phyloP scores from a whole-genome alignment of 148 eudicot species.

The Cornus controversa region DNA sequence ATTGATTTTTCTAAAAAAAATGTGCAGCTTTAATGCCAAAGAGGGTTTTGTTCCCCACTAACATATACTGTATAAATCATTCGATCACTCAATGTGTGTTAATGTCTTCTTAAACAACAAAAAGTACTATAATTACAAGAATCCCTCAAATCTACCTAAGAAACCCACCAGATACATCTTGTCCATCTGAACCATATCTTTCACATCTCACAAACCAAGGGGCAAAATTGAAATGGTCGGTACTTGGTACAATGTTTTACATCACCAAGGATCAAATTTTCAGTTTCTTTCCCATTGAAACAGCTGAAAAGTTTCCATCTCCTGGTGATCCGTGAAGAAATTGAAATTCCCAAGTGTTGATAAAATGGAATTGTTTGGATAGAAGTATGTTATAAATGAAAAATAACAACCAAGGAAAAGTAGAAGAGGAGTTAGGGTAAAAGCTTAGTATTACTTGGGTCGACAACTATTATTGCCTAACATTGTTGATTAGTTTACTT shows the following conservation, averaged over 20 bases:
- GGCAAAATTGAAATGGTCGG: too few relatives aligned
- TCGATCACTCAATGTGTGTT: neutral
- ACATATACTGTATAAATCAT: neutral
- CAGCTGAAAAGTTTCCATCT: too few relatives aligned
- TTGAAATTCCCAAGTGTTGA: too few relatives aligned
- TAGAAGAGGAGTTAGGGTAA: neutral
- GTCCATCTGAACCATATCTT: neutral
- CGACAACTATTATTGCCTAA: neutral
- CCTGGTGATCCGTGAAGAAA: too few relatives aligned
- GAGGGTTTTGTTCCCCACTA: neutral
- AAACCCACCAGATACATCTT: neutral
- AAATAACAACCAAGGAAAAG: neutral
- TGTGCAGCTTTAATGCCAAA: neutral
- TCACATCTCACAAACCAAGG: too few relatives aligned
- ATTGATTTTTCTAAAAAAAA: neutral
- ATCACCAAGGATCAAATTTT: too few relatives aligned
- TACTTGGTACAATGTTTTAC: too few relatives aligned
- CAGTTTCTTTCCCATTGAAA: too few relatives aligned
- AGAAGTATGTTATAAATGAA: too few relatives aligned
- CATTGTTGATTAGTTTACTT: neutral
- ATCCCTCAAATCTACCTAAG: neutral
- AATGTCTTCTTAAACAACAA: neutral
- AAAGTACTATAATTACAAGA: neutral
- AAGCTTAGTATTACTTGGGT: neutral
- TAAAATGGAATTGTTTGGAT: too few relatives aligned